phyloP scores from a whole-genome alignment of 2,329 filamentous ascomycete genomes.

The Plectosphaerella cucumerina region DNA sequence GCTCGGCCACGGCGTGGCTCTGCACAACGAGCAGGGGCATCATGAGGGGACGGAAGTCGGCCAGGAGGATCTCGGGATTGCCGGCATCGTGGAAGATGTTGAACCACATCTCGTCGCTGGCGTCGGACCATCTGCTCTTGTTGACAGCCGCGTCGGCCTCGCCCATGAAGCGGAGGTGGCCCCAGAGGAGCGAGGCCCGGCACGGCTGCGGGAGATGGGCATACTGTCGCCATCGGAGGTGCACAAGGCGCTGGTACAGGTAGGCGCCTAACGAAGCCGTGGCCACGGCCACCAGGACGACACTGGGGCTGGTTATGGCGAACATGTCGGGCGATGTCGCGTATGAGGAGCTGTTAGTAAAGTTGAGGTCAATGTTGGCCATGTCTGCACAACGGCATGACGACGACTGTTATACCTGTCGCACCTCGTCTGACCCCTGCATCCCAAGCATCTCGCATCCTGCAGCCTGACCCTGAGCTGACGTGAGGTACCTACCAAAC shows the following conservation, averaged over 20 bases:
- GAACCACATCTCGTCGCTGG: constrained; percentile 15
- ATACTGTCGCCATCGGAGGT: constrained; percentile 9
- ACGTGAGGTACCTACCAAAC: too few species aligned
- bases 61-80: constrained; percentile 25
- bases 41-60: constrained; percentile 28
- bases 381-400: too few species aligned
- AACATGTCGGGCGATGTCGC: too few species aligned
- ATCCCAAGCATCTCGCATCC: too few species aligned
- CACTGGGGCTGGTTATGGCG: too few species aligned
- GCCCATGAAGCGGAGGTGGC: constrained; percentile 4
- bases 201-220: constrained; percentile 6
- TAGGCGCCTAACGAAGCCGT: constrained; percentile 4
- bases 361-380: background rate
- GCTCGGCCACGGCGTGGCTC: constrained; percentile 31
- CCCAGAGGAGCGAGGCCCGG: constrained; percentile 8
- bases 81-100: constrained; percentile 23
- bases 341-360: too few species aligned
- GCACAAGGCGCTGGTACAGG: constrained; percentile 3
- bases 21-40: constrained; percentile 25
- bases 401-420: too few species aligned
- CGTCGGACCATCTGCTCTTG: background rate
- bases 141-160: background rate
- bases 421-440: too few species aligned
- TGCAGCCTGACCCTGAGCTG: too few species aligned
- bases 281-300: constrained; percentile 4